Base-by-base conservation (phyloP, 2,329 filamentous ascomycete species). In the Ascochyta rabiei region DNA sequence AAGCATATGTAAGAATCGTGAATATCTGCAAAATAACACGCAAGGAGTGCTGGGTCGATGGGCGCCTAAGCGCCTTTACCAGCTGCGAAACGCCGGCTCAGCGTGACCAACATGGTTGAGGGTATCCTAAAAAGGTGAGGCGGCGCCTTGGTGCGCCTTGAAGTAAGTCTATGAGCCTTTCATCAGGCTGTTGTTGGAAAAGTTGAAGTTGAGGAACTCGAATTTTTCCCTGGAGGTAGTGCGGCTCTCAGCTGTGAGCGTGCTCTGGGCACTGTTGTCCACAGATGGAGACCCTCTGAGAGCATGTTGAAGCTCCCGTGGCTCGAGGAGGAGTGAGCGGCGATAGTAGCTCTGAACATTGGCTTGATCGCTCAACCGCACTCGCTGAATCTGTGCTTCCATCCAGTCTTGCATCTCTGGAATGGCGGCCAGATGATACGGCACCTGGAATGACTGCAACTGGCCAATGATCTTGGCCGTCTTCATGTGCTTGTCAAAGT, bases 401-500 rank as follows among this genome's bases (percentile, higher is more conserved):
- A 99, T 86, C 93, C 93, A 99, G 21, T 93, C 88, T 73, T 98
- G 93, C 72, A 99, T 83, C 66, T 98, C 93, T 0, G 90, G 86
- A 4, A 98, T 81, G 69, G 95, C 89, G 1, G 84, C 84, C 16
- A 99, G 83, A 6, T 89, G 85, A 74, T 98, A 98, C 0, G 93
- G 91, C 18, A 96, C 90, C 76, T 99, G 95, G 79, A 98, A 98
- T 16, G 93, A 88, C 74, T 99, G 95, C 7, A 99, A 84, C 67
- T 98, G 93, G 60, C 91, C 90, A 67, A 99, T 96, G 70, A 98
- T 96, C 76, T 93, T 95, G 40, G 93, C 93, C 2, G 93, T 98
- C 64, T 92, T 91, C 67, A 87, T 89, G 73, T 98, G 92, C 78
- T 98, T 98, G 81, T 98, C 93, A 68, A 97, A 98, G 77, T 99